Evolutionary conservation across 2,329 filamentous ascomycete species (phyloP).

Genomic region (Aspergillus sp.): DNA sequence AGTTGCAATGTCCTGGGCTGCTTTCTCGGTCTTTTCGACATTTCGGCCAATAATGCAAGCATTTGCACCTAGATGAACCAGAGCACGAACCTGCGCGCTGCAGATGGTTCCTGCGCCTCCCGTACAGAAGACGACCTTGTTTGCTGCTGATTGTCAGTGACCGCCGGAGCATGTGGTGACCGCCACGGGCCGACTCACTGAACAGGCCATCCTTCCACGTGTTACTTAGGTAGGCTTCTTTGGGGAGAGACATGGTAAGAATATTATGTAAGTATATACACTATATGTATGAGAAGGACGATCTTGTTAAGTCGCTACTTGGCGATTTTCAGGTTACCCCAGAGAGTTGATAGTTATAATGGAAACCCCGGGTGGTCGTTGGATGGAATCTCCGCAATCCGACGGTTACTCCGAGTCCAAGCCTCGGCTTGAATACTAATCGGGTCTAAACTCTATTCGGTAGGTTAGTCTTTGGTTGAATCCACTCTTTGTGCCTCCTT

Average conservation of each 20-base stretch:
- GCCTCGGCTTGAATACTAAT: too few relatives aligned
- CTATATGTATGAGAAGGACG: neutral
- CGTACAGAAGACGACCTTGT: slow-evolving; percentile 91
- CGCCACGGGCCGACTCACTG: slow-evolving; percentile 52
- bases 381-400: too few relatives aligned
- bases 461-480: too few relatives aligned
- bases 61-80: slow-evolving; percentile 88
- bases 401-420: too few relatives aligned
- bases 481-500: too few relatives aligned
- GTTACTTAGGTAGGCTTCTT: slow-evolving; percentile 74
- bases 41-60: slow-evolving; percentile 93
- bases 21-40: slow-evolving; percentile 78
- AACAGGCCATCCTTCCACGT: slow-evolving; percentile 89
- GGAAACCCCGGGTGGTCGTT: too few relatives aligned
- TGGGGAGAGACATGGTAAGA: slow-evolving; percentile 65
- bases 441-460: too few relatives aligned
- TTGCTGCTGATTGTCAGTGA: slow-evolving; percentile 54
- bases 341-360: too few relatives aligned
- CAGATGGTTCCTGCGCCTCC: slow-evolving; percentile 93
- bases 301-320: too few relatives aligned
- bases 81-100: slow-evolving; percentile 85
- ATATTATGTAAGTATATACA: neutral
- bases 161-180: neutral
- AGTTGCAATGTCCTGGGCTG: slow-evolving; percentile 78
- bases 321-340: too few relatives aligned